Evolutionary conservation across 805 yeast genomes (phyloP), one percentile per base, ranked within the genome.

Genomic region (Monosporozyma aerobia): DNA sequence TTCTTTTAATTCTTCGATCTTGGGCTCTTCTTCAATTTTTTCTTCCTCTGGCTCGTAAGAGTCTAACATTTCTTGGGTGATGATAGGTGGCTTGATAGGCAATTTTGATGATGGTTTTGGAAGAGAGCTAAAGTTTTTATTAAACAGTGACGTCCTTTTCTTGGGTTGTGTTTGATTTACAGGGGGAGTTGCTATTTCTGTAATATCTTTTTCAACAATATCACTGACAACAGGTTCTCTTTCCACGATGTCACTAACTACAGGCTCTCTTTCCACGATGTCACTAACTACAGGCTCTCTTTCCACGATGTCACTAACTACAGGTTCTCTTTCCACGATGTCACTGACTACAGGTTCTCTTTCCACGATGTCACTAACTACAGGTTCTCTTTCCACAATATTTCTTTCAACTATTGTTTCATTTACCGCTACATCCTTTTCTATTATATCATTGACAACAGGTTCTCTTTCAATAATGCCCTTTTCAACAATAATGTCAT

Each of bases 41-140:
- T 39, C 50, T 9, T 53, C 52, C 6, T 45, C 43, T 19, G 44
- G 35, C 33, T 30, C 30, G 43, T 49, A 14, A 14, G 47, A 30
- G 19, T 53, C 53, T 16, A 53, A 29, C 44, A 53, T 40, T n/a
- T 55, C 56, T 47, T 53, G 48, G n/a, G 59, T 50, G 8, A 57
- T 13, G 16, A 10, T 19, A 14, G 44, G 25, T n/a, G 40, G 39
- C 11, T 51, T 50, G 6, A 23, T 33, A 27, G 16, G 32, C 4
- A 5, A 16, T 29, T 27, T 30, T 23, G 19, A n/a, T 2, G 35
- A 44, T 27, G 51, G 50, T 29, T 35, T 49, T 23, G 35, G 48
- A 32, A 57, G 46, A 9, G 59, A 57, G 7, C 35, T 51, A 44
- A 57, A 44, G 1, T 22, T 50, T 37, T 57, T 57, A 5, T 40